Evolutionary conservation across 1,284 basidiomycete genomes (phyloP).

Genomic region (Rhodotorula sp.): DNA sequence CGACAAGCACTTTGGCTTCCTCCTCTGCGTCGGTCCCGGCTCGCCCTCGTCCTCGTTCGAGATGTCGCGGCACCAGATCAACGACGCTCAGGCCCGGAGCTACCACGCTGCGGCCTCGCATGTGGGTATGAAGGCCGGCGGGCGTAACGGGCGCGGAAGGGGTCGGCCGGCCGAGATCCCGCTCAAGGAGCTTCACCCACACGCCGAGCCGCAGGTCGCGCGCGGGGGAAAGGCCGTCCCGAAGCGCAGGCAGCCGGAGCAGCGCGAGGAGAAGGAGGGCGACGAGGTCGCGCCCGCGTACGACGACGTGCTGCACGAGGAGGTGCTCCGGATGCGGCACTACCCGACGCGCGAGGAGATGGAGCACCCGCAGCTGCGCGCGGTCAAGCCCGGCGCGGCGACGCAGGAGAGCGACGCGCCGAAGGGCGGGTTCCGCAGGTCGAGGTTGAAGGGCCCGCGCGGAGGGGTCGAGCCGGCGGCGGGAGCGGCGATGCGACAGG

Average conservation of each 20-base stretch:
- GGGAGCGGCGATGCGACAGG: too few relatives aligned
- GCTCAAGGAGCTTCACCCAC: background rate
- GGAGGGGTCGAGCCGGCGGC: too few relatives aligned
- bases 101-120: background rate
- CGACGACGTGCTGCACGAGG: background rate
- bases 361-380: background rate
- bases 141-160: background rate
- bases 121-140: background rate
- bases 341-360: background rate
- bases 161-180: background rate
- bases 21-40: conserved; percentile 39
- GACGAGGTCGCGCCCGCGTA: background rate
- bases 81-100: conserved; percentile 10
- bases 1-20: conserved; percentile 36
- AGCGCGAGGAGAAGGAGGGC: background rate
- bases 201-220: background rate
- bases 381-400: background rate
- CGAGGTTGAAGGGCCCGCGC: too few relatives aligned
- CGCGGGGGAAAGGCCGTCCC: too few relatives aligned
- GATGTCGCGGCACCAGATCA: conserved; percentile 31
- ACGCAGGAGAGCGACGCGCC: background rate
- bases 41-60: conserved; percentile 18
- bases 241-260: too few relatives aligned
- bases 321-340: too few relatives aligned
- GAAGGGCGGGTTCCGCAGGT: too few relatives aligned